Evolutionary conservation across 306 rosid genomes (phyloP).

Genomic region (Benincasa hispida): DNA sequence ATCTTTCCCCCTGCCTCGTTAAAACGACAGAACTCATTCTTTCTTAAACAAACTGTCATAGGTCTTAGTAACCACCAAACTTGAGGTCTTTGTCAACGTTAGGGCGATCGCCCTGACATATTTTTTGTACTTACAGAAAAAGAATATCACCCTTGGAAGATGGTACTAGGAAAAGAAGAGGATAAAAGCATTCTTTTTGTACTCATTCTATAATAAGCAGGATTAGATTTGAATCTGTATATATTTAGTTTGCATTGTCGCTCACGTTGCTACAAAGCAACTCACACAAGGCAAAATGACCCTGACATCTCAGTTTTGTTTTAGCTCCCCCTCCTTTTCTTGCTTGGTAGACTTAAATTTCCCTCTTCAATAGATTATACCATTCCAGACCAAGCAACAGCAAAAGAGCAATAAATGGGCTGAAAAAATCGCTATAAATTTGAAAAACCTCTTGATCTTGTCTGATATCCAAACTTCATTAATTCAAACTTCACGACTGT

Average conservation of each 20-base stretch:
- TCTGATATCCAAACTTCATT: neutral
- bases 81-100: neutral
- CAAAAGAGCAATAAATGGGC: neutral
- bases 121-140: conserved; percentile 5
- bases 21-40: neutral
- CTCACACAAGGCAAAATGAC: neutral
- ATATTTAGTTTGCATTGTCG: neutral
- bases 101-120: neutral
- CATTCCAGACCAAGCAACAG: neutral
- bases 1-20: neutral
- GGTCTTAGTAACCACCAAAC: neutral
- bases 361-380: neutral
- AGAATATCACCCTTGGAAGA: neutral
- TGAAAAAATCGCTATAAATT: neutral
- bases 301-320: neutral
- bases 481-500: neutral
- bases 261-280: neutral
- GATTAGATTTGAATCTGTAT: conserved; percentile 6
- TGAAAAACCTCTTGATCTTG: neutral
- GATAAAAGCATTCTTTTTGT: neutral
- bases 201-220: neutral
- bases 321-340: neutral
- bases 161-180: conserved; percentile 1
- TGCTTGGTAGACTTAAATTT: neutral
- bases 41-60: neutral